These are phyloP conservation scores for Suillus paluster DNA, from an alignment of 768 basidiomycete species.

Conservation along the genomic window DNA sequence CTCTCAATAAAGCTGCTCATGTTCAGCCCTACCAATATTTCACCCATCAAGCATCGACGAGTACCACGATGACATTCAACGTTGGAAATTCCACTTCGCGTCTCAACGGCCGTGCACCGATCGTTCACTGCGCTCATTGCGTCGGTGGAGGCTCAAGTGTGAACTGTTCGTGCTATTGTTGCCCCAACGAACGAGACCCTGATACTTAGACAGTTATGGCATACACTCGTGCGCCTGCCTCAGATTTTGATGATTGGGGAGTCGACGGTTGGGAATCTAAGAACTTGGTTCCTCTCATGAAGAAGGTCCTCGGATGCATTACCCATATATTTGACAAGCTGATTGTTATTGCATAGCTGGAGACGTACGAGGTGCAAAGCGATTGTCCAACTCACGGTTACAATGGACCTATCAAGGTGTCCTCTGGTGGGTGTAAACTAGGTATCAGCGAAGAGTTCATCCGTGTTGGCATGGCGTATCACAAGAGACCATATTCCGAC, in stretches of 20 bases:
- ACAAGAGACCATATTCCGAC: constrained; percentile 46
- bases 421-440: constrained; percentile 26
- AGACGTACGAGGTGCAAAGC: constrained; percentile 24
- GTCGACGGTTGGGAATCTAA: constrained; percentile 32
- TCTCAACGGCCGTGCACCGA: constrained; percentile 18
- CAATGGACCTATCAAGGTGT: too few relatives aligned
- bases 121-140: constrained; percentile 21
- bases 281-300: constrained; percentile 28
- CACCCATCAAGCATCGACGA: constrained; percentile 20
- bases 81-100: constrained; percentile 14
- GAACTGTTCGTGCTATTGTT: constrained; percentile 16
- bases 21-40: constrained; percentile 23
- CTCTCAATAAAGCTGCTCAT: constrained; percentile 22
- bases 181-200: not conserved
- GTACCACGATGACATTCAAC: constrained; percentile 21
- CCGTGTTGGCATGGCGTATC: constrained; percentile 48
- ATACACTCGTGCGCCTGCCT: too few relatives aligned
- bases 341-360: constrained; percentile 16
- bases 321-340: not conserved
- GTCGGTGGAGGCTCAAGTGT: too few relatives aligned
- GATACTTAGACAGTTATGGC: constrained; percentile 17
- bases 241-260: constrained; percentile 35
- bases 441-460: constrained; percentile 49
- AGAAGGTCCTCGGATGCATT: constrained; percentile 20
- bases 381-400: constrained; percentile 25